Evolutionary conservation across 1,284 basidiomycete genomes (phyloP).

Genomic region (Dichomitus squalens): DNA sequence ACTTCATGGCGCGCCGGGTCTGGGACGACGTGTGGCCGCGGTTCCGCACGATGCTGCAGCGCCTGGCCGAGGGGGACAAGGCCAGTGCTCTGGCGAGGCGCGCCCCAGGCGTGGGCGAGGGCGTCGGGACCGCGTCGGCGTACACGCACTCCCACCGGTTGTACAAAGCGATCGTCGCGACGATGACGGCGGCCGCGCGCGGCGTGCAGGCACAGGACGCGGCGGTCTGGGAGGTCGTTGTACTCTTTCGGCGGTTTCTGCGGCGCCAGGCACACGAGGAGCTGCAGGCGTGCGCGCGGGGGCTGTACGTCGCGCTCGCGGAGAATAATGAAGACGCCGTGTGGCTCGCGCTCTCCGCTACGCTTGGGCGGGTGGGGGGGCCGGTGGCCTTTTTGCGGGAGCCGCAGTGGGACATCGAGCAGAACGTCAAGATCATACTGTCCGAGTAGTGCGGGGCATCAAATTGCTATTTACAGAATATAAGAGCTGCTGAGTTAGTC

Average conservation of each 20-base stretch:
- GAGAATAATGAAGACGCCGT: constrained; percentile 75
- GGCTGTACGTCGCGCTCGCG: constrained; percentile 64
- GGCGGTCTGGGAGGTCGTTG: constrained; percentile 77
- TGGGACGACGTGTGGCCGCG: constrained; percentile 92
- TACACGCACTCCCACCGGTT: constrained; percentile 80
- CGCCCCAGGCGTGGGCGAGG: constrained; percentile 36
- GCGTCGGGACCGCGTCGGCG: constrained; percentile 64
- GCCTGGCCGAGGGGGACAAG: constrained; percentile 61
- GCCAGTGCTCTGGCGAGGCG: constrained; percentile 65
- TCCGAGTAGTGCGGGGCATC: neutral
- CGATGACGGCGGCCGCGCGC: constrained; percentile 66
- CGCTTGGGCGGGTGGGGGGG: constrained; percentile 44
- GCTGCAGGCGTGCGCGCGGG: constrained; percentile 65
- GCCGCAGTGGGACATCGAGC: constrained; percentile 60
- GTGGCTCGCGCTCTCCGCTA: constrained; percentile 75
- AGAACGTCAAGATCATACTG: constrained; percentile 55
- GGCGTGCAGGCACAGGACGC: constrained; percentile 71
- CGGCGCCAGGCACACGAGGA: constrained; percentile 68
- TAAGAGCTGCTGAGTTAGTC: neutral
- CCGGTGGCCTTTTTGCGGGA: constrained; percentile 55
- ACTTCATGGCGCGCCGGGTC: constrained; percentile 81
- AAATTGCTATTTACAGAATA: neutral
- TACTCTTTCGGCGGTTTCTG: constrained; percentile 77
- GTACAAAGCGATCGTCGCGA: constrained; percentile 70
- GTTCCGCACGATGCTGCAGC: constrained; percentile 61